A percentile compares a stretch with the other conserved stretches of the same genome.
These are phyloP conservation scores for Trametes sanguinea DNA, from an alignment of 768 basidiomycete genomes.

Conservation along the genomic window DNA sequence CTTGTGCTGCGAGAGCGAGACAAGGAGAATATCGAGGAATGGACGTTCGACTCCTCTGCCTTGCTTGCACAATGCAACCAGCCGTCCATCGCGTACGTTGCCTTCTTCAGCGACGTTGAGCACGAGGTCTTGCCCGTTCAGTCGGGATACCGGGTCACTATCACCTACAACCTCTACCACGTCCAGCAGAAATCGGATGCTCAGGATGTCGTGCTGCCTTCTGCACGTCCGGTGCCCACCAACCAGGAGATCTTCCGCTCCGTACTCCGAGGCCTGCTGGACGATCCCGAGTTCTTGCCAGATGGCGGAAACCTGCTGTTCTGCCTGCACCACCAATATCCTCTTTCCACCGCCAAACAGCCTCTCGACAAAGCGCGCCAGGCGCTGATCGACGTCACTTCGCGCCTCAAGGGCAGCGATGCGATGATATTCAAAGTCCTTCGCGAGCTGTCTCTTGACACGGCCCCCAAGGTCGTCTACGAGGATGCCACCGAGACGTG, in stretches of 20 bases:
- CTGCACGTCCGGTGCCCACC: neutral
- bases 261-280: conserved; percentile 32
- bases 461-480: conserved; percentile 3
- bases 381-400: neutral
- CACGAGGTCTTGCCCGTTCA: conserved; percentile 47
- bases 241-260: conserved; percentile 15
- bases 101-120: conserved; percentile 48
- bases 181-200: neutral
- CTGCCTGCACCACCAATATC: conserved; percentile 41
- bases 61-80: conserved; percentile 15
- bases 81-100: conserved; percentile 38
- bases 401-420: conserved; percentile 17
- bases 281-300: conserved; percentile 38
- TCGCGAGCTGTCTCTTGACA: neutral
- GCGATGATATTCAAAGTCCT: neutral
- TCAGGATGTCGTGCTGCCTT: neutral
- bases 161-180: conserved; percentile 45
- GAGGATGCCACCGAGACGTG: neutral
- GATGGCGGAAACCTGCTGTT: conserved; percentile 45
- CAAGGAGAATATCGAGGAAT: conserved; percentile 27
- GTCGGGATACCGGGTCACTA: conserved; percentile 45
- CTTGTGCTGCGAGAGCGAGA: conserved; percentile 36
- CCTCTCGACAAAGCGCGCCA: neutral
- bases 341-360: conserved; percentile 8
- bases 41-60: conserved; percentile 41